These are phyloP conservation scores for Hydnomerulius pinastri DNA, from an alignment of 768 basidiomycete genomes.

Conservation along the genomic window DNA sequence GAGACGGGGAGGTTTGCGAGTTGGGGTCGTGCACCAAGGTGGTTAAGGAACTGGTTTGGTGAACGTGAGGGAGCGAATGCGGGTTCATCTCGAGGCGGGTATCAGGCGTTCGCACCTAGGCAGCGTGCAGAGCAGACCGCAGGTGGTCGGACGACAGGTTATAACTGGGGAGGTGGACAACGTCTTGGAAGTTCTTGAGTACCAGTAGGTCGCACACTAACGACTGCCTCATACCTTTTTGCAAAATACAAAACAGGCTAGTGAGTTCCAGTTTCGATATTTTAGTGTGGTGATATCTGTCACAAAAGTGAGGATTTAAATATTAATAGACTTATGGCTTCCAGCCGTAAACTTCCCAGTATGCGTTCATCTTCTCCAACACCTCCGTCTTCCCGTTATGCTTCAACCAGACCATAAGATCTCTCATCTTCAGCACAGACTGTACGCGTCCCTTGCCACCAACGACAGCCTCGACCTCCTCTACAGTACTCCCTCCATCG, in stretches of 20 bases:
- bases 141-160: conserved; percentile 29
- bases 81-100: conserved; percentile 45
- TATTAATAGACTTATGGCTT: conserved; percentile 17
- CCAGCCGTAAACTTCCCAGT: conserved; percentile 42
- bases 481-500: conserved; percentile 66
- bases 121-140: conserved; percentile 24
- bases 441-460: conserved; percentile 68
- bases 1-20: conserved; percentile 39
- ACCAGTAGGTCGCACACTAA: conserved; percentile 8
- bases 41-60: conserved; percentile 55
- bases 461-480: conserved; percentile 76
- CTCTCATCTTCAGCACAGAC: conserved; percentile 82
- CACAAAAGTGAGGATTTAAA: not conserved
- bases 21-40: conserved; percentile 56
- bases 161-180: conserved; percentile 58
- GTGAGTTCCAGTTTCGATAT: not conserved
- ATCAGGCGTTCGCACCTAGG: conserved; percentile 61
- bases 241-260: not conserved
- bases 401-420: conserved; percentile 83
- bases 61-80: conserved; percentile 34
- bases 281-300: not conserved
- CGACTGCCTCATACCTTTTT: not conserved
- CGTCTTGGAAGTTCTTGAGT: conserved; percentile 41
- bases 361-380: conserved; percentile 71
- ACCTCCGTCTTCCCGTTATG: conserved; percentile 64